Evolutionary conservation across 2,329 filamentous ascomycete genomes (phyloP).

Genomic region (Stachybotrys echinatus): DNA sequence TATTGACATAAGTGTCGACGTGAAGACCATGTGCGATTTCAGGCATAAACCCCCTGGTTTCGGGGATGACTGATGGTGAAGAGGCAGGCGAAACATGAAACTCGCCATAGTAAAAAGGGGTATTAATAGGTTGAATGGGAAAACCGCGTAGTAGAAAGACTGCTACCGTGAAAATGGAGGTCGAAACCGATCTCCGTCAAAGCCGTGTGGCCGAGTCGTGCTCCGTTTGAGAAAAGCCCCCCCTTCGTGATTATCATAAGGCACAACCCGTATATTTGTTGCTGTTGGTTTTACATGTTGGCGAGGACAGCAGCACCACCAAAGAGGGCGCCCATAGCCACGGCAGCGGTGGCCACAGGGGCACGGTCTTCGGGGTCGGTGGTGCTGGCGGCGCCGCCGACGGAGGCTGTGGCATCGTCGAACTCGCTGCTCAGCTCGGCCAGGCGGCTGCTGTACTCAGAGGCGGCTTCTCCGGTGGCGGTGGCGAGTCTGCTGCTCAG

Average conservation of each 20-base stretch:
- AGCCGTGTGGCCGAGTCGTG: too few relatives aligned
- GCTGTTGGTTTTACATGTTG: conserved; percentile 43
- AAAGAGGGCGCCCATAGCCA: conserved; percentile 40
- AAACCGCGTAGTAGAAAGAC: too few relatives aligned
- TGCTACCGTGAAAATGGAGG: neutral
- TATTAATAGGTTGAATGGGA: neutral
- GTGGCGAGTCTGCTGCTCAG: conserved; percentile 20
- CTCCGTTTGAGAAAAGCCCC: too few relatives aligned
- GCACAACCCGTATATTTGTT: too few relatives aligned
- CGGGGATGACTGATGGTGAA: neutral
- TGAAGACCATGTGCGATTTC: too few relatives aligned
- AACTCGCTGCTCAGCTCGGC: conserved; percentile 3
- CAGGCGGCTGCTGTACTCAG: conserved; percentile 8
- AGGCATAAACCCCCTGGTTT: too few relatives aligned
- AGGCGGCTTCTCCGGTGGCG: conserved; percentile 12
- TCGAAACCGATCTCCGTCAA: neutral
- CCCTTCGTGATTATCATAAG: too few relatives aligned
- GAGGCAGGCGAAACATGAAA: neutral
- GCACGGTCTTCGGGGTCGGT: conserved; percentile 20
- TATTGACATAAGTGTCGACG: too few relatives aligned
- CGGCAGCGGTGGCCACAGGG: conserved; percentile 32
- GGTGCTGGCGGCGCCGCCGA: conserved; percentile 10
- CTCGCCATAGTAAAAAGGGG: neutral
- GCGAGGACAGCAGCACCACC: conserved; percentile 39
- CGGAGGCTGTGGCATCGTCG: conserved; percentile 9